These are phyloP conservation scores for Citrus hindsii DNA, from an alignment of 345 rosid genomes.

Conservation along the genomic window DNA sequence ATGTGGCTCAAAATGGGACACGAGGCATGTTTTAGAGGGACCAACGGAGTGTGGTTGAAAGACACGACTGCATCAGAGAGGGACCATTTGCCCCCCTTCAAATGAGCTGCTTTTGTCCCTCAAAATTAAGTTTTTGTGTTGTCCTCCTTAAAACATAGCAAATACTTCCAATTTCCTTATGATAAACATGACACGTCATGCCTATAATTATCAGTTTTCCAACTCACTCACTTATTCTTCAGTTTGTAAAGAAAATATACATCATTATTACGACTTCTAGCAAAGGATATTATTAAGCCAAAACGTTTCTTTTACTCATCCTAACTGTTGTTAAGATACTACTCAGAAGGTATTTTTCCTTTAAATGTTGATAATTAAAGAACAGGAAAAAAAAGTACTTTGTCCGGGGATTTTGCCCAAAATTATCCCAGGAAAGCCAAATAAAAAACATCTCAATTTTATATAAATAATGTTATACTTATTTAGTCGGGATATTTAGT, in stretches of 20 bases:
- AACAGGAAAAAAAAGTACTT: too few relatives aligned
- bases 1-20: not conserved
- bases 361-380: too few relatives aligned
- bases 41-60: slow-evolving; percentile 8
- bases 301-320: too few relatives aligned
- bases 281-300: not conserved
- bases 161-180: not conserved
- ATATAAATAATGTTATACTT: too few relatives aligned
- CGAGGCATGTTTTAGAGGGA: not conserved
- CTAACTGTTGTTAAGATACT: too few relatives aligned
- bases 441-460: too few relatives aligned
- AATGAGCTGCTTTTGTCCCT: too few relatives aligned
- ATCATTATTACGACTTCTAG: not conserved
- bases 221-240: not conserved
- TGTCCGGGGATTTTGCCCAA: too few relatives aligned
- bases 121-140: too few relatives aligned
- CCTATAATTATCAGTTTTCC: not conserved
- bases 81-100: not conserved
- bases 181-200: not conserved
- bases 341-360: too few relatives aligned
- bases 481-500: too few relatives aligned
- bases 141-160: not conserved
- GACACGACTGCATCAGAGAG: not conserved
- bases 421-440: too few relatives aligned
- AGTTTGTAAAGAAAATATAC: not conserved